Percentiles rank a stretch among this genome's conserved stretches.
Evolutionary conservation across 31 red algal genomes (phyloP).

Genomic region (Odonthalia washingtoniensis): DNA sequence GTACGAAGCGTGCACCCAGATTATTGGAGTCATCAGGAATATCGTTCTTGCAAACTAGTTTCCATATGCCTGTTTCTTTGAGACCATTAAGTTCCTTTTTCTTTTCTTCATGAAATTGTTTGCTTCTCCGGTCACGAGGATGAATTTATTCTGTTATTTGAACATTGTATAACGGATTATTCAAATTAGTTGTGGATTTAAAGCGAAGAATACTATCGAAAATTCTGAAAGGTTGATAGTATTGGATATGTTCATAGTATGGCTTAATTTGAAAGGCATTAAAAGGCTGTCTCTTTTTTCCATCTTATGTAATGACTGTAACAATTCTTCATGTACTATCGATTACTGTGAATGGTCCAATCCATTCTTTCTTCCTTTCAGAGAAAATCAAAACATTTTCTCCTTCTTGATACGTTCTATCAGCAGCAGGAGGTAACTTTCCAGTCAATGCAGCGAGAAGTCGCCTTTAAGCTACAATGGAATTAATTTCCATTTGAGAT

Average conservation of each 20-base stretch:
- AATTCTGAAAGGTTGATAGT: background rate
- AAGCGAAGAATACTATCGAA: background rate
- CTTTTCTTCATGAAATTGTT: background rate
- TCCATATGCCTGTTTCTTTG: conserved; percentile 15
- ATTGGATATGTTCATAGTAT: background rate
- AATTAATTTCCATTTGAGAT: background rate
- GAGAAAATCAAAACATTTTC: too few species aligned
- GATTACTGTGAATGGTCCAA: too few species aligned
- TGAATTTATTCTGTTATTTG: background rate
- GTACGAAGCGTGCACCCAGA: conserved; percentile 28
- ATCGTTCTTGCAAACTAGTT: conserved; percentile 35
- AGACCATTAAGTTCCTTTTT: background rate
- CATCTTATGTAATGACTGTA: too few species aligned
- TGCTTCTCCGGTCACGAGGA: background rate
- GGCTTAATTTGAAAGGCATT: background rate
- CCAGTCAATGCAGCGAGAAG: background rate
- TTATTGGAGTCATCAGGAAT: conserved; percentile 33
- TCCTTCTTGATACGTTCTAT: background rate
- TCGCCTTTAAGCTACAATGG: background rate
- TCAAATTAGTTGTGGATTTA: background rate
- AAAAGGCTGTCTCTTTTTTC: too few species aligned
- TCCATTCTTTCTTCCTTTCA: too few species aligned
- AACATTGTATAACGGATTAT: background rate
- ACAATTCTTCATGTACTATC: too few species aligned
- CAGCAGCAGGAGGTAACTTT: background rate